Conservation (phyloP, 495 filamentous ascomycete genomes). For the Aspergillus olivimuriae region DNA sequence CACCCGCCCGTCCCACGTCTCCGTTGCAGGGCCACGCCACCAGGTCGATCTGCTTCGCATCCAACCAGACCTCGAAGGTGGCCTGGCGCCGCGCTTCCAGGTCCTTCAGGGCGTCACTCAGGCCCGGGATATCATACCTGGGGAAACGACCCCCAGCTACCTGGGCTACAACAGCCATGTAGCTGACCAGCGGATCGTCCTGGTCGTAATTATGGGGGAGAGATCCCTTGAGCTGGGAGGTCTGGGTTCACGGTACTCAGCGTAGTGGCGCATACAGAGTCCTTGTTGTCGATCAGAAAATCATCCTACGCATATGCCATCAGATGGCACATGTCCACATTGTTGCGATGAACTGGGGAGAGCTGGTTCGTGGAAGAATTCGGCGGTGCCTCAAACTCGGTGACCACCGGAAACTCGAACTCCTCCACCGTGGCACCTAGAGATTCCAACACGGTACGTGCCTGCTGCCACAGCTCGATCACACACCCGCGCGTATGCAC, state of each 20-base stretch:
- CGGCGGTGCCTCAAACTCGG: neutral
- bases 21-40: conserved; percentile 9
- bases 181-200: conserved; percentile 1
- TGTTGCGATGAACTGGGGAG: neutral
- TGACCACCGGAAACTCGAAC: neutral
- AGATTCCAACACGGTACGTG: neutral
- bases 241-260: conserved; percentile 1
- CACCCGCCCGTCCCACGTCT: conserved; percentile 8
- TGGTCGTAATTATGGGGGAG: neutral
- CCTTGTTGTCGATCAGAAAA: conserved; percentile 8
- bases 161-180: neutral
- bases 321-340: conserved; percentile 2
- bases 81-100: conserved; percentile 8
- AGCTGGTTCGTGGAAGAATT: neutral
- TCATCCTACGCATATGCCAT: conserved; percentile 15
- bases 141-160: neutral
- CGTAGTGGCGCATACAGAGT: neutral
- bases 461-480: neutral
- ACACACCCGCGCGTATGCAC: neutral
- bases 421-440: neutral
- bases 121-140: conserved; percentile 1
- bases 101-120: conserved; percentile 1
- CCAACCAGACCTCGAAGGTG: conserved; percentile 12
- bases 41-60: conserved; percentile 3
- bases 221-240: neutral